phyloP scores from a whole-genome alignment of 2,329 filamentous ascomycete species.

The Monilinia vaccinii-corymbosi region DNA sequence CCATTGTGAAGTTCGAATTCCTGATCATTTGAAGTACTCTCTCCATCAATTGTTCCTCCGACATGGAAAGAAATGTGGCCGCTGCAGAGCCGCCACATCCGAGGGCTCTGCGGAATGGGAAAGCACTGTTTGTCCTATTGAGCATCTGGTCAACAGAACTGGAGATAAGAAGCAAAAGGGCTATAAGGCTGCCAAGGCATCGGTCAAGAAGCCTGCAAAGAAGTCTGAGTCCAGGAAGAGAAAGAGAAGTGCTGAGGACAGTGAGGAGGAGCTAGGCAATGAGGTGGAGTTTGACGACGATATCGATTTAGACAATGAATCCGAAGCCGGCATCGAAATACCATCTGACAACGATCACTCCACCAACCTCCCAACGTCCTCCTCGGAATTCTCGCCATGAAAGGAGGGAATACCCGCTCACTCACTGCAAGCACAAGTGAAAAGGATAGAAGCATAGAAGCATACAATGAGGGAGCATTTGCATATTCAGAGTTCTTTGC shows the following conservation, averaged over 20 bases:
- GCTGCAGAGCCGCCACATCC: slow-evolving; percentile 43
- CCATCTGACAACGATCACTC: not conserved
- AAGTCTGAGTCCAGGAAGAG: slow-evolving; percentile 9
- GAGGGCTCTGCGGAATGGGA: slow-evolving; percentile 54
- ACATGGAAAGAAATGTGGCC: slow-evolving; percentile 41
- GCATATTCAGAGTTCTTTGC: not conserved
- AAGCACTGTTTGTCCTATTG: slow-evolving; percentile 49
- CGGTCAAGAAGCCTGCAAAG: not conserved
- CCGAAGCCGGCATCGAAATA: not conserved
- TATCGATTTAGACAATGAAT: not conserved
- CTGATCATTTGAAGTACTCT: slow-evolving; percentile 44
- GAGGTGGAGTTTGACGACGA: slow-evolving; percentile 1
- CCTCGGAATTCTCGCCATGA: not conserved
- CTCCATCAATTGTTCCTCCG: slow-evolving; percentile 47
- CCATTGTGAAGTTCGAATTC: slow-evolving; percentile 44
- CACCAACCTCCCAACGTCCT: not conserved
- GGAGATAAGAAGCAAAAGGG: slow-evolving; percentile 39
- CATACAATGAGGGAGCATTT: not conserved
- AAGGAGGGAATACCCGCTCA: not conserved
- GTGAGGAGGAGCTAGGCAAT: slow-evolving; percentile 12
- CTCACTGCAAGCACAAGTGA: not conserved
- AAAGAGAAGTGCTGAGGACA: slow-evolving; percentile 13
- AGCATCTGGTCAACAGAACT: slow-evolving; percentile 50
- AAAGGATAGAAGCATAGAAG: not conserved
- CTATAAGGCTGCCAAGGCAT: slow-evolving; percentile 3